Conservation (phyloP, 352 stramenopile genomes). For the Phytophthora multivora region DNA sequence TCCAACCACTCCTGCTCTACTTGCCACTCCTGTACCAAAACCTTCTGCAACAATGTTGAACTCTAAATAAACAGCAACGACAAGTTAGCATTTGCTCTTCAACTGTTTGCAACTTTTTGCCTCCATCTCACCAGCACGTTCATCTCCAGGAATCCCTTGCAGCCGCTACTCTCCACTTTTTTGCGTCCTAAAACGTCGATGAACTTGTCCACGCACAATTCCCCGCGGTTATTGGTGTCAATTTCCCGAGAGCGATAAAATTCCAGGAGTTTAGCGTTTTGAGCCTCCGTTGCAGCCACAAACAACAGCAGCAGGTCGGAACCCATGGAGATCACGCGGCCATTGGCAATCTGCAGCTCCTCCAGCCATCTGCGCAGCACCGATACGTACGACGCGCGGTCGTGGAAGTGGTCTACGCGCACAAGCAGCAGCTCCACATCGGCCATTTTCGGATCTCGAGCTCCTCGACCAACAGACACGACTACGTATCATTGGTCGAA, state of each 20-base stretch:
- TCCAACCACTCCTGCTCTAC: slow-evolving; percentile 65
- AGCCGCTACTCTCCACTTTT: slow-evolving; percentile 35
- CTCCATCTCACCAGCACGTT: slow-evolving; percentile 64
- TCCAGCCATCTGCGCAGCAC: slow-evolving; percentile 62
- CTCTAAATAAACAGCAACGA: slow-evolving; percentile 35
- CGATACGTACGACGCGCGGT: slow-evolving; percentile 62
- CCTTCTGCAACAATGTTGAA: slow-evolving; percentile 54
- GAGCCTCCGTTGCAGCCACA: slow-evolving; percentile 42
- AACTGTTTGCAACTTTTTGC: not conserved
- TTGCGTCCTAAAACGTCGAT: slow-evolving; percentile 74
- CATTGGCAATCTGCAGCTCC: slow-evolving; percentile 51
- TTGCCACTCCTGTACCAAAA: slow-evolving; percentile 76
- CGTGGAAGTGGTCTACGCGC: slow-evolving; percentile 73
- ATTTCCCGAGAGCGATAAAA: slow-evolving; percentile 54
- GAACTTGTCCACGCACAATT: slow-evolving; percentile 74
- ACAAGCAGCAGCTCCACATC: slow-evolving; percentile 63
- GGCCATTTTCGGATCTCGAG: not conserved
- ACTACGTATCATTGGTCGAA: slow-evolving; percentile 12
- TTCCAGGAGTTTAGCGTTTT: slow-evolving; percentile 50
- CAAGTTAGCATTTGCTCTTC: not conserved
- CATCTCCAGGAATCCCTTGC: slow-evolving; percentile 83
- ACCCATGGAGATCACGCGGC: slow-evolving; percentile 68
- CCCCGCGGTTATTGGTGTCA: slow-evolving; percentile 59
- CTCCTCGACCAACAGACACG: slow-evolving; percentile 10
- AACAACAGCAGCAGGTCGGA: slow-evolving; percentile 63